Base-by-base conservation (phyloP, 176 grass and related monocot genomes). In the Stipa capillata region DNA sequence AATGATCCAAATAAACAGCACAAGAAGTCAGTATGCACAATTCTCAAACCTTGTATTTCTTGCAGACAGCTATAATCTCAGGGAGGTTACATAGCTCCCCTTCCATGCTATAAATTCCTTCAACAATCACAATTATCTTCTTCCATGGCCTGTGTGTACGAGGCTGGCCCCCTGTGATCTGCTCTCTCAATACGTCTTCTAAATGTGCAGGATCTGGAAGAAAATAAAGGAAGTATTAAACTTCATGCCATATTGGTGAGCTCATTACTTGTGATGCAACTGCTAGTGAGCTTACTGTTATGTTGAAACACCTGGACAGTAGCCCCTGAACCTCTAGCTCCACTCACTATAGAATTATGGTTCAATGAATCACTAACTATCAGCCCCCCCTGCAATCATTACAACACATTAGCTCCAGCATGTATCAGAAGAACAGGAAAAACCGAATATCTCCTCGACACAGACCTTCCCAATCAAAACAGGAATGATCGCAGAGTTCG, bases 21-120 rank as follows among this genome's bases (percentile, higher is more conserved):
- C 29, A 76, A 62, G 18, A 57, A 74, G 5, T 79, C 18, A 35
- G 31, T 25, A 75, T 5, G 23, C 37, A 24, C 24, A 90, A 71
- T 48, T 54, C 17, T 77, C 58, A 1, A 77, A 97, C 94, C 91
- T 97, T 97, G 50, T 97, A 97, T 82, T 97, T 92, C 50, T 94
- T 97, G 85, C 94, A 97, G 48, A 94, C 87, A 67, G 87, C 81
- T 81, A 97, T 91, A 54, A 97, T 92, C 74, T 88, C 94, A 79
- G 89, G 94, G 23, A 97, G 88, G 40, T 94, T 89, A 80, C 91
- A 97, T 72, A 94, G 80, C 65, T 97, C 94, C 50, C 94, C 94
- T 86, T 97, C 89, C 94, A 97, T 97, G 84, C 94, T 97, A 69
- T 97, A 97, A 37, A 94, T 97, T 76, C 91, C 94, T 77, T 94